phyloP scores from a whole-genome alignment of 306 rosid genomes.

The Lagenaria siceraria region DNA sequence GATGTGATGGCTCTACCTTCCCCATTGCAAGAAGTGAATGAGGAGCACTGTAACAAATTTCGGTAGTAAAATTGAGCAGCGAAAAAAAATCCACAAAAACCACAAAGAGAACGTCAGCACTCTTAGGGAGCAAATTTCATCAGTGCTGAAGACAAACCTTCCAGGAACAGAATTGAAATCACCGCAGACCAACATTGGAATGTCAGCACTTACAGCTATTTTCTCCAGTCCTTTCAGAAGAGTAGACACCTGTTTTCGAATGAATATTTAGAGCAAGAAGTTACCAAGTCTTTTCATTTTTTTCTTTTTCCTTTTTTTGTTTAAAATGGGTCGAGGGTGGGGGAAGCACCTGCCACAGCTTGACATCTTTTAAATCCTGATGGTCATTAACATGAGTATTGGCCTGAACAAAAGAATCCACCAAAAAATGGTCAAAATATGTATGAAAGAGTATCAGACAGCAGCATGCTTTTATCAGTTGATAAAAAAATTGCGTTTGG shows the following conservation, averaged over 20 bases:
- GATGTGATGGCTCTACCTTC: conserved; percentile 76
- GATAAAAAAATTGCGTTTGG: background rate
- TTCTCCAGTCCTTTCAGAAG: conserved; percentile 96
- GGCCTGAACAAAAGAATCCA: conserved; percentile 33
- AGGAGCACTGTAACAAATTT: conserved; percentile 71
- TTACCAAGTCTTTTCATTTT: too few species aligned
- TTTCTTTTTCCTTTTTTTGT: too few species aligned
- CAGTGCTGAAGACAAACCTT: conserved; percentile 37
- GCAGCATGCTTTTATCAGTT: background rate
- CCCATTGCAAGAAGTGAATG: conserved; percentile 89
- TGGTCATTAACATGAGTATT: conserved; percentile 83
- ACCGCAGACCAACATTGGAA: conserved; percentile 97
- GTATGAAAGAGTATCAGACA: background rate
- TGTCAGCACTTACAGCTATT: conserved; percentile 89
- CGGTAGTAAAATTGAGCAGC: background rate
- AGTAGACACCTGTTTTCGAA: conserved; percentile 61
- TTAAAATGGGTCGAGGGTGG: background rate
- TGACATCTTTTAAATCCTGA: conserved; percentile 84
- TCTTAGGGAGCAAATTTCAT: background rate
- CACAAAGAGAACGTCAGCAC: background rate
- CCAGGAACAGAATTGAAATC: conserved; percentile 92
- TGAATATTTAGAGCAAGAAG: background rate
- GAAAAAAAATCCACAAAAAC: background rate
- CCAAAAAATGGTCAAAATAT: background rate
- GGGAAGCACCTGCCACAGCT: conserved; percentile 86